phyloP scores from a whole-genome alignment of 2,329 filamentous ascomycete genomes.

The Penicillium sp. region DNA sequence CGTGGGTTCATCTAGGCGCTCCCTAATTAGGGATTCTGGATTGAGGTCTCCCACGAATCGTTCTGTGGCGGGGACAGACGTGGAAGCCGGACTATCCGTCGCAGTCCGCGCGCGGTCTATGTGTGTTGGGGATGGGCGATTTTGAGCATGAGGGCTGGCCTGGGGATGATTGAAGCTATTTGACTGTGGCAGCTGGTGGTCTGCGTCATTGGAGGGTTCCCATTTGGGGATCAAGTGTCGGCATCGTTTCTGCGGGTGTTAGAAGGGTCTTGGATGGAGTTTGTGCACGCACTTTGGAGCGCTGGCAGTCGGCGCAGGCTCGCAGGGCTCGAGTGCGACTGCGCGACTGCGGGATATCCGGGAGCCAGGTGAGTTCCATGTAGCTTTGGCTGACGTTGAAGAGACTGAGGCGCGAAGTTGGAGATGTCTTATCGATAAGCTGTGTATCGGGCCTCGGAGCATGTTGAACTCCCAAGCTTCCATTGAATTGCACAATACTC shows the following conservation, averaged over 20 bases:
- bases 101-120: slow-evolving; percentile 1
- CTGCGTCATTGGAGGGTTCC: slow-evolving; percentile 6
- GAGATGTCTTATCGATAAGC: slow-evolving; percentile 18
- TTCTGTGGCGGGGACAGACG: slow-evolving; percentile 21
- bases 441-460: neutral
- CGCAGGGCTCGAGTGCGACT: slow-evolving; percentile 32
- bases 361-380: slow-evolving; percentile 40
- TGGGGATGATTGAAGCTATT: neutral
- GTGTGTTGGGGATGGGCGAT: neutral
- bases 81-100: slow-evolving; percentile 8
- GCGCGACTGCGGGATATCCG: slow-evolving; percentile 37
- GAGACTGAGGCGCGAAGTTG: neutral
- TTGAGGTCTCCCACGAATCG: slow-evolving; percentile 46
- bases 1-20: slow-evolving; percentile 28
- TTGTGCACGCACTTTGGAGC: slow-evolving; percentile 30
- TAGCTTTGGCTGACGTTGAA: neutral
- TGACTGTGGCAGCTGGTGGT: neutral
- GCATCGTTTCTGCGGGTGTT: slow-evolving; percentile 34
- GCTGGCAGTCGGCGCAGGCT: slow-evolving; percentile 36
- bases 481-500: neutral
- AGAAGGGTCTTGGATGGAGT: neutral
- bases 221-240: slow-evolving; percentile 25
- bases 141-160: neutral
- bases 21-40: slow-evolving; percentile 42
- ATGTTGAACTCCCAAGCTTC: neutral